These are phyloP conservation scores for Lyophyllum atratum DNA, from an alignment of 768 basidiomycete genomes.

Conservation along the genomic window DNA sequence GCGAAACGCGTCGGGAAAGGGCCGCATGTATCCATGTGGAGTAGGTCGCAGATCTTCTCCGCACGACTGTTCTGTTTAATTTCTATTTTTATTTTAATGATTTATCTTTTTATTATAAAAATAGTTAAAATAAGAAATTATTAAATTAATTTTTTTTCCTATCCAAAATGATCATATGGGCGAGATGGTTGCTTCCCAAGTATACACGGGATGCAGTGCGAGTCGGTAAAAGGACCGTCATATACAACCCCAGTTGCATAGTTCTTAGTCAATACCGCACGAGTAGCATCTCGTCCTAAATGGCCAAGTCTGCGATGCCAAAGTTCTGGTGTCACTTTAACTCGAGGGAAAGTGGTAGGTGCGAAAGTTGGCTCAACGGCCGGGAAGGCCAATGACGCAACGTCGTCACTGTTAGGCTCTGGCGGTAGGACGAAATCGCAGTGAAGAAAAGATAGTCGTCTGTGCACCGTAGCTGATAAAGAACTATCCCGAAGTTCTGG, in stretches of 20 bases:
- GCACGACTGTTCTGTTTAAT: too few species aligned
- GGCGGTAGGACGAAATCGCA: background rate
- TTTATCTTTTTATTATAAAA: too few species aligned
- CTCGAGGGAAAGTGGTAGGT: background rate
- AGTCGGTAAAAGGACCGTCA: background rate
- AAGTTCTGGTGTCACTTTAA: background rate
- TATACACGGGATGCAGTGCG: conserved; percentile 3
- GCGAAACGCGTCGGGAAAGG: conserved; percentile 20
- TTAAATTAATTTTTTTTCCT: too few species aligned
- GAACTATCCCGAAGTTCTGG: background rate
- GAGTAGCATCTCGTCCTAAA: background rate
- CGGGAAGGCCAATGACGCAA: background rate
- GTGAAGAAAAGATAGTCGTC: background rate
- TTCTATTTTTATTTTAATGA: too few species aligned
- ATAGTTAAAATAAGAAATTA: too few species aligned
- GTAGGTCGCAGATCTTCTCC: background rate
- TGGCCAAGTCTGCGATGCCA: conserved; percentile 5
- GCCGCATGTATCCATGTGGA: conserved; percentile 10
- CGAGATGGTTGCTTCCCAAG: conserved; percentile 3
- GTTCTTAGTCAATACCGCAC: background rate
- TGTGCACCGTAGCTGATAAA: background rate
- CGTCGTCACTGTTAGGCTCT: background rate
- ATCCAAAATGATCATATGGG: background rate
- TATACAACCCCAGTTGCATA: background rate
- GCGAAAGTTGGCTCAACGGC: background rate